phyloP scores from a whole-genome alignment of 768 basidiomycete genomes.

The Agaricus sinodeliciosus region DNA sequence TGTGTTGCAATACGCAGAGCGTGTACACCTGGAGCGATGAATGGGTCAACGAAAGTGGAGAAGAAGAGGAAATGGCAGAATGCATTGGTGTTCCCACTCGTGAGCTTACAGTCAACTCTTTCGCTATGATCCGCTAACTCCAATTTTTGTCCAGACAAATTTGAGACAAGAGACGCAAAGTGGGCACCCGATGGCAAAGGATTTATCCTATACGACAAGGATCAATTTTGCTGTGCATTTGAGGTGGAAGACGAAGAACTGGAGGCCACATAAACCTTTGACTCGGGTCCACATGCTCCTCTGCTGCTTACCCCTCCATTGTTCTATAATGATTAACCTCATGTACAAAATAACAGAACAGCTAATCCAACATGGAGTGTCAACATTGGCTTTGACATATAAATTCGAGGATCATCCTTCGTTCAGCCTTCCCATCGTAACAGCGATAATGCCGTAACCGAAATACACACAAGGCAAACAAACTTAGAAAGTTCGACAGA shows the following conservation, averaged over 20 bases:
- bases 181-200: constrained; percentile 91
- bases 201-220: constrained; percentile 65
- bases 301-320: neutral
- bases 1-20: constrained; percentile 63
- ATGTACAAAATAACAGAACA: too few relatives aligned
- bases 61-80: constrained; percentile 77
- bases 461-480: too few relatives aligned
- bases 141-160: constrained; percentile 43
- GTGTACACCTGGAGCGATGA: constrained; percentile 82
- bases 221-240: constrained; percentile 82
- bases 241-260: constrained; percentile 52
- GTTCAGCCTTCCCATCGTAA: too few relatives aligned
- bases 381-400: too few relatives aligned
- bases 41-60: constrained; percentile 54
- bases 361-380: too few relatives aligned
- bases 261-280: neutral
- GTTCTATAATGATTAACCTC: neutral
- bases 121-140: neutral
- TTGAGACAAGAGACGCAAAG: constrained; percentile 58
- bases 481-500: too few relatives aligned
- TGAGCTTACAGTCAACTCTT: constrained; percentile 31
- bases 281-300: neutral
- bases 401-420: too few relatives aligned
- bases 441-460: too few relatives aligned
- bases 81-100: constrained; percentile 87